Evolutionary conservation across 805 yeast genomes (phyloP), one percentile per base, ranked within the genome.

Genomic region (Huiozyma naganishii): DNA sequence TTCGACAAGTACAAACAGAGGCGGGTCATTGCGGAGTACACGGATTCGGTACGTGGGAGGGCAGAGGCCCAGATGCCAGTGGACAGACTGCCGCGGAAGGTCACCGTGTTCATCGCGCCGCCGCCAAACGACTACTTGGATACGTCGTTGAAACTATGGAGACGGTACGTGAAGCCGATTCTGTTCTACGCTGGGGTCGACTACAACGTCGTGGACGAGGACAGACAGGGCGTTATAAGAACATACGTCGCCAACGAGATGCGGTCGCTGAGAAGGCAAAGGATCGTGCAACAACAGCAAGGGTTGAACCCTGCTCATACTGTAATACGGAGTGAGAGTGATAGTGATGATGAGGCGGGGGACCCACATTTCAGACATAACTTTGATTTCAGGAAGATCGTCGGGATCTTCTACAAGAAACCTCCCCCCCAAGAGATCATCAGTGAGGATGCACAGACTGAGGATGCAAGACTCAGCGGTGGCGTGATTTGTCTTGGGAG

Each of bases 401-500:
- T 84, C 43, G 90, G 92, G 6, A 68, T 80, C 29, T 79, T 75
- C 55, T 66, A 62, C 47, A 48, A 62, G n/a, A 55, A 54, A 29
- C 48, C 50, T 12, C 57, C 59, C 13, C 57, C 60, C 34, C 47
- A 51, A n/a, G 42, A 51, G 5, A 55, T 65, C 1, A 54, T 61
- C 0, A 58, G 63, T 42, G 74, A 78, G 42, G 80, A 79, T 55
- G 69, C 78, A 1, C 61, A 69, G 30, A 69, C 65, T 4, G 41
- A 50, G 2, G 69, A 70, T 30, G 72, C 76, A 3, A 58, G 59
- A 10, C 43, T 70, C 29, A 74, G 80, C 7, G 97, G 97, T 27
- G 98, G 97, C 37, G 81, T 88, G 9, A 73, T 92, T 17, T 85
- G 96, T 59, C 67, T 92, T 27, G 99, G 99, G 5, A 74, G 99